phyloP scores from a whole-genome alignment of 805 yeast genomes.

The Candida verbasci region DNA sequence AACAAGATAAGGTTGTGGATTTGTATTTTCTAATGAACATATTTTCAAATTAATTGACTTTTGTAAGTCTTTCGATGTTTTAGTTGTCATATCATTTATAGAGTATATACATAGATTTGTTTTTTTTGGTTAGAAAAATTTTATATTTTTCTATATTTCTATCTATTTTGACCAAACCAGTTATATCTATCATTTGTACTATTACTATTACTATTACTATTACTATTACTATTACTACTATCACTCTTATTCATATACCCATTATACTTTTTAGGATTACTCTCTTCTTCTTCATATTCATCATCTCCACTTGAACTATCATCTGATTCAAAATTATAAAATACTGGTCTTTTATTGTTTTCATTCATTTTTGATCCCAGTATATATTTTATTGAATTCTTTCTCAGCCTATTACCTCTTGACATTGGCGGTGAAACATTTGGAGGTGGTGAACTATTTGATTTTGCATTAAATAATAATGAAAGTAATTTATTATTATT shows the following conservation, averaged over 20 bases:
- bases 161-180: slow-evolving; percentile 38
- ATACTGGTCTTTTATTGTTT: slow-evolving; percentile 18
- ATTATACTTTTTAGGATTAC: too few species aligned
- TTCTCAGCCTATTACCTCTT: slow-evolving; percentile 14
- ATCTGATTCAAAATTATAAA: slow-evolving; percentile 25
- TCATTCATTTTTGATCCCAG: slow-evolving; percentile 15
- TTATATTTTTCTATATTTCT: slow-evolving; percentile 3
- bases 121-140: neutral
- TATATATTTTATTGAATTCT: slow-evolving; percentile 28
- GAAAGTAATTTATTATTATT: slow-evolving; percentile 9
- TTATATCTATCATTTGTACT: slow-evolving; percentile 18
- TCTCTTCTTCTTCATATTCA: slow-evolving; percentile 10
- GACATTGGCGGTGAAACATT: slow-evolving; percentile 1
- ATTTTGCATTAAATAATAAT: slow-evolving; percentile 9
- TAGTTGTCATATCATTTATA: slow-evolving; percentile 9
- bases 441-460: slow-evolving; percentile 1
- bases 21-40: slow-evolving; percentile 20
- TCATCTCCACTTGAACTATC: slow-evolving; percentile 12
- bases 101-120: neutral
- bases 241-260: too few species aligned
- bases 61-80: slow-evolving; percentile 27
- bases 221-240: neutral
- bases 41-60: slow-evolving; percentile 31
- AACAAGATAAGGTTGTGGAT: slow-evolving; percentile 13
- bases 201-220: neutral